Percentiles rank a stretch among this genome's conserved stretches.
Evolutionary conservation across 495 filamentous ascomycete species (phyloP).

Genomic region (Aspergillus diversus): DNA sequence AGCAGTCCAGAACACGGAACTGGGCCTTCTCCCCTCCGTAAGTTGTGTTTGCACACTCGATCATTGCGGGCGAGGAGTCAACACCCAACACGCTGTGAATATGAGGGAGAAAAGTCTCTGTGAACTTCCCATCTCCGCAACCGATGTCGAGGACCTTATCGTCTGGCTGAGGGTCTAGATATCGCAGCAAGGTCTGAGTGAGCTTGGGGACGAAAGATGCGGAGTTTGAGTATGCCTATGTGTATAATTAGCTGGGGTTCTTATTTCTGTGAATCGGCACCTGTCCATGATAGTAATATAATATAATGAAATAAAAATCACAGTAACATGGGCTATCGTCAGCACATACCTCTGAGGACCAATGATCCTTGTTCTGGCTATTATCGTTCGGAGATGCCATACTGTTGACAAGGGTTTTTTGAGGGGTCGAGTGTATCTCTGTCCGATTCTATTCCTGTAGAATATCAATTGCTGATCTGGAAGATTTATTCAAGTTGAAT

Average conservation of each 20-base stretch:
- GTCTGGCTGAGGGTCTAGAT: slow-evolving; percentile 60
- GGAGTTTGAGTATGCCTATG: slow-evolving; percentile 66
- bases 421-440: too few relatives aligned
- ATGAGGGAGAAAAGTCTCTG: slow-evolving; percentile 54
- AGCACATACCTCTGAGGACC: slow-evolving; percentile 57
- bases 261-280: too few relatives aligned
- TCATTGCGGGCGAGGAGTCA: slow-evolving; percentile 69
- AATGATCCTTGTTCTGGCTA: slow-evolving; percentile 24
- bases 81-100: slow-evolving; percentile 60
- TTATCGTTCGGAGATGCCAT: too few relatives aligned
- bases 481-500: too few relatives aligned
- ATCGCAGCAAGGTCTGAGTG: slow-evolving; percentile 63
- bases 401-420: too few relatives aligned
- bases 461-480: too few relatives aligned
- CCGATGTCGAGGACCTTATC: slow-evolving; percentile 74
- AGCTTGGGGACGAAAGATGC: slow-evolving; percentile 76
- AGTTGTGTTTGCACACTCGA: slow-evolving; percentile 53
- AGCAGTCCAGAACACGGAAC: slow-evolving; percentile 52
- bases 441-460: too few relatives aligned
- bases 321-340: too few relatives aligned
- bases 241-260: slow-evolving; percentile 4
- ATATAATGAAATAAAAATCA: neutral
- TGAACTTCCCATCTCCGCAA: slow-evolving; percentile 74
- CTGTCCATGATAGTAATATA: neutral
- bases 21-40: slow-evolving; percentile 34